These are phyloP conservation scores for Curvularia spicifera DNA, from an alignment of 2,329 filamentous ascomycete genomes.

Conservation along the genomic window DNA sequence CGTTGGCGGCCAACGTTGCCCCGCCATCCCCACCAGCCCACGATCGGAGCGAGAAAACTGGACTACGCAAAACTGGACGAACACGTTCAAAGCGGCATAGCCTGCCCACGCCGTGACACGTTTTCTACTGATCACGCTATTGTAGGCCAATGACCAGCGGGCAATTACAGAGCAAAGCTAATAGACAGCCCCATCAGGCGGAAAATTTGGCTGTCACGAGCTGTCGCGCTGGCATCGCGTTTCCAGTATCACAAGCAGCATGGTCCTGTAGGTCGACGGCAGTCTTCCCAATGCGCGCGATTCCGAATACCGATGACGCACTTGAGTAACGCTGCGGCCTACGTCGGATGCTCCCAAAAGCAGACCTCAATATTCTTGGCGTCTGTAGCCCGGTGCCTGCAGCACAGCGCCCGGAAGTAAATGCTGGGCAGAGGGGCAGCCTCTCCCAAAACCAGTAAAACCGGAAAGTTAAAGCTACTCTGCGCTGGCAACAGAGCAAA, in stretches of 20 bases:
- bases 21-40: constrained; percentile 11
- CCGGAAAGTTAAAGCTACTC: too few relatives aligned
- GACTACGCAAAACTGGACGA: constrained; percentile 4
- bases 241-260: background rate
- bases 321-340: background rate
- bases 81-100: background rate
- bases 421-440: background rate
- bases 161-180: background rate
- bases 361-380: background rate
- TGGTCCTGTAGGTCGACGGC: background rate
- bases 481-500: too few relatives aligned
- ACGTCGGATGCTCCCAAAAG: background rate
- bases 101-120: too few relatives aligned
- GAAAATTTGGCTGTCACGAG: constrained; percentile 3
- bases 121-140: background rate
- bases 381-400: background rate
- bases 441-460: background rate
- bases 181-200: background rate
- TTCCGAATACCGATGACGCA: background rate
- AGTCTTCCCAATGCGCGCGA: background rate
- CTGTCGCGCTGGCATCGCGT: background rate
- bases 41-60: constrained; percentile 7
- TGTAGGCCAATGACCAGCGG: background rate
- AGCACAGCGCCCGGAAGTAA: background rate
- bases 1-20: constrained; percentile 15